phyloP scores from a whole-genome alignment of 148 eudicot genomes.

The Gaultheria prostrata region DNA sequence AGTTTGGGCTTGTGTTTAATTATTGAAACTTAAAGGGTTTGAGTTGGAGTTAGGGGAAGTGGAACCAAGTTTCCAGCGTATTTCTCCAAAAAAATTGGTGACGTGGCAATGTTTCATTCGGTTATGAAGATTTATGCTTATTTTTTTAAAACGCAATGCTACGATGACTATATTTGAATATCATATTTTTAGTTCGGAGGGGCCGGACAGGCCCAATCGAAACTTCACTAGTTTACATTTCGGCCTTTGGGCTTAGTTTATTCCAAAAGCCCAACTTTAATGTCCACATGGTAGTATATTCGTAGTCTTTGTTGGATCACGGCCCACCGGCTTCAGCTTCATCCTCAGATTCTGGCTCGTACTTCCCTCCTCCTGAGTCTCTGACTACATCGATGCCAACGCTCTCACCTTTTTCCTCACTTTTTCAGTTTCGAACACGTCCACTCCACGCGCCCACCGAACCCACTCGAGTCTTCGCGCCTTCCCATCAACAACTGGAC shows the following conservation, averaged over 20 bases:
- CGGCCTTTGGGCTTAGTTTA: not conserved
- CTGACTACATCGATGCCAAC: not conserved
- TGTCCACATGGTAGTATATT: not conserved
- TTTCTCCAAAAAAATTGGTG: too few species aligned
- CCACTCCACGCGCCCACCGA: not conserved
- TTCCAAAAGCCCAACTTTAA: not conserved
- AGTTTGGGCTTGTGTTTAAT: too few species aligned
- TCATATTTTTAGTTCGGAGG: not conserved
- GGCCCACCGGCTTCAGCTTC: not conserved
- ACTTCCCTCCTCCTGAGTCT: not conserved
- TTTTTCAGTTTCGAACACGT: not conserved
- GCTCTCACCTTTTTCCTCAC: not conserved
- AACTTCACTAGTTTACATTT: not conserved
- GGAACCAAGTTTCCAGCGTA: too few species aligned
- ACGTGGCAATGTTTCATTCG: too few species aligned
- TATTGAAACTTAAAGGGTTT: too few species aligned
- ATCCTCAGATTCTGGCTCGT: not conserved
- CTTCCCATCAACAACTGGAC: not conserved
- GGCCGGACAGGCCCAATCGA: not conserved
- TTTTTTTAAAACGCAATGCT: too few species aligned
- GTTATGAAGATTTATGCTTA: too few species aligned
- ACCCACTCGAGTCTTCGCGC: not conserved
- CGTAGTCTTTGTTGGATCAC: not conserved
- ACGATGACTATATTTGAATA: too few species aligned
- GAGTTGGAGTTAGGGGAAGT: too few species aligned